phyloP scores from a whole-genome alignment of 176 grass and related monocot genomes.

The Oryza officinalis region DNA sequence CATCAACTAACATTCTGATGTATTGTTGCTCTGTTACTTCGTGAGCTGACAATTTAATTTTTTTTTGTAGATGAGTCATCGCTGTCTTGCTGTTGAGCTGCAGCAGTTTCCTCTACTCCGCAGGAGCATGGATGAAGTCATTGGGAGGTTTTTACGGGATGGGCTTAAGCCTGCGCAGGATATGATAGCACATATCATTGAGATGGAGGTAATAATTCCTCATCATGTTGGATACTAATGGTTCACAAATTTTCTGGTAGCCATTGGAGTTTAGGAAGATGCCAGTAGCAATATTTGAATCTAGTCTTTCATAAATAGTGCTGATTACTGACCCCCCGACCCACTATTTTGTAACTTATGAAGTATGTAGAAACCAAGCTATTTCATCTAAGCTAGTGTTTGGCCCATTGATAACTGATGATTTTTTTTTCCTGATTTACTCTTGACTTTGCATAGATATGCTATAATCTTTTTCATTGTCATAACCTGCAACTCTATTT shows the following conservation, averaged over 20 bases:
- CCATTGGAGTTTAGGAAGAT: not conserved
- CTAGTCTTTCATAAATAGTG: not conserved
- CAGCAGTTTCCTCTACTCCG: constrained; percentile 89
- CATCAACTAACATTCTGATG: not conserved
- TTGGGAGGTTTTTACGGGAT: constrained; percentile 83
- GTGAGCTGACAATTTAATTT: constrained; percentile 6
- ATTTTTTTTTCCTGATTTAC: not conserved
- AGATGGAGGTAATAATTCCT: constrained; percentile 80
- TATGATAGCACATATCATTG: constrained; percentile 94
- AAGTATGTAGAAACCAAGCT: not conserved
- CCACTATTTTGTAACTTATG: constrained; percentile 6
- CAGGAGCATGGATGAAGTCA: constrained; percentile 96
- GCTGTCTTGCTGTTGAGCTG: constrained; percentile 68
- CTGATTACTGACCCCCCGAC: not conserved
- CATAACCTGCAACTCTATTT: constrained; percentile 31
- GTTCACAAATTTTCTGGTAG: not conserved
- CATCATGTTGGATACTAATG: constrained; percentile 1
- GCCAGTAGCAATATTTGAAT: not conserved
- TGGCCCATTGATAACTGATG: not conserved
- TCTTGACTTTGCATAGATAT: constrained; percentile 17
- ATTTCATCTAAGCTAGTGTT: not conserved
- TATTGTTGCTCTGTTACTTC: constrained; percentile 33
- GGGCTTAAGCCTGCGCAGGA: constrained; percentile 91
- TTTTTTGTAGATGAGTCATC: constrained; percentile 83
- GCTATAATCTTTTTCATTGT: constrained; percentile 8